phyloP scores from a whole-genome alignment of 2,329 filamentous ascomycete species.

The Aspergillus sp. region DNA sequence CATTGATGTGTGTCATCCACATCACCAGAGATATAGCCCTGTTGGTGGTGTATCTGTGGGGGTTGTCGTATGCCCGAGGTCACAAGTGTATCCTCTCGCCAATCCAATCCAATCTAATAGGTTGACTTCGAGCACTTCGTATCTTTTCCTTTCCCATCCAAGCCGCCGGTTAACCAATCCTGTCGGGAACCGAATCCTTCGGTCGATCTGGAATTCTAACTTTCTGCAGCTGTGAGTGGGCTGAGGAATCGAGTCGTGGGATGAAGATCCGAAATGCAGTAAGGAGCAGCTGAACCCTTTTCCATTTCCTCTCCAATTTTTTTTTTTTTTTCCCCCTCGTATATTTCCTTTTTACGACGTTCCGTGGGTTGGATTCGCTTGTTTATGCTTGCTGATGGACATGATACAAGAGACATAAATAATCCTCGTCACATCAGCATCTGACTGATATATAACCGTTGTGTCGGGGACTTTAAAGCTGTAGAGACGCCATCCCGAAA shows the following conservation, averaged over 20 bases:
- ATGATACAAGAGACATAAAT: not conserved
- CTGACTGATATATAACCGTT: too few species aligned
- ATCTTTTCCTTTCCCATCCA: too few species aligned
- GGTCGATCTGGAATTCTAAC: not conserved
- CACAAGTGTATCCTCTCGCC: too few species aligned
- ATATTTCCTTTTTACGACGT: not conserved
- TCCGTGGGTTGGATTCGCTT: not conserved
- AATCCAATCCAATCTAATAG: too few species aligned
- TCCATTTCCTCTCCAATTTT: not conserved
- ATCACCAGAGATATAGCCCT: too few species aligned
- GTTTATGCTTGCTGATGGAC: not conserved
- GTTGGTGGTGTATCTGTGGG: too few species aligned
- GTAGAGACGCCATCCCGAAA: too few species aligned
- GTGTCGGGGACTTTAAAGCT: too few species aligned
- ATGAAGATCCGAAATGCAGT: too few species aligned
- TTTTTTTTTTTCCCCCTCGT: not conserved
- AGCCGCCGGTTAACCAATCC: not conserved
- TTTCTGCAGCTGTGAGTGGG: not conserved
- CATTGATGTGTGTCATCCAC: too few species aligned
- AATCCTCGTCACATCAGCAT: not conserved
- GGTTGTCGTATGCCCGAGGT: too few species aligned
- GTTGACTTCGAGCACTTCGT: too few species aligned
- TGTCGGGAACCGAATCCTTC: conserved; percentile 6
- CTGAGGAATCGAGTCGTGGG: not conserved
- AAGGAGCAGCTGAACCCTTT: not conserved